Conservation (phyloP, 2,329 filamentous ascomycete species). For the Mariannaea elegans region DNA sequence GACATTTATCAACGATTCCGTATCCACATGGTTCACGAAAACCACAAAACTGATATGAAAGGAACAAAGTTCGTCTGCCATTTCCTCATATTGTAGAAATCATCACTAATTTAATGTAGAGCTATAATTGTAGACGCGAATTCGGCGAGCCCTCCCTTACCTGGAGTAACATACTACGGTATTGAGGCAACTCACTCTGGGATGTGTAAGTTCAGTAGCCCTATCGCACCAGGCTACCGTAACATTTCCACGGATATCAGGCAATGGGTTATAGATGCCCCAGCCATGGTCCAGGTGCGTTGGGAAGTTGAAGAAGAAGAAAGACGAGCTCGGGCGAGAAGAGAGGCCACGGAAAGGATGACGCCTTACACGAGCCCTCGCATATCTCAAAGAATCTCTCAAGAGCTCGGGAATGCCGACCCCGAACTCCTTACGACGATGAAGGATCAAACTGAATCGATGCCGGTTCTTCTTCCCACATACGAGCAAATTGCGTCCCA, state of each 20-base stretch:
- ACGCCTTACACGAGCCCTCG: slow-evolving; percentile 35
- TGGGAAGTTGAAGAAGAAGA: slow-evolving; percentile 70
- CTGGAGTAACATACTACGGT: slow-evolving; percentile 77
- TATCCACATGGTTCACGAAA: slow-evolving; percentile 81
- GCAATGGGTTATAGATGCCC: slow-evolving; percentile 64
- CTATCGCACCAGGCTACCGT: slow-evolving; percentile 71
- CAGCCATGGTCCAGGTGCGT: slow-evolving; percentile 60
- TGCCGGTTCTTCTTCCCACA: slow-evolving; percentile 1
- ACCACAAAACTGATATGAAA: slow-evolving; percentile 74
- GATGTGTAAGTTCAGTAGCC: slow-evolving; percentile 77
- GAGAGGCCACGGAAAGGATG: slow-evolving; percentile 57
- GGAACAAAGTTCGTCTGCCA: slow-evolving; percentile 60
- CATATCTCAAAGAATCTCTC: neutral
- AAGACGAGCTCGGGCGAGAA: slow-evolving; percentile 51
- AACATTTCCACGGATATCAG: slow-evolving; percentile 59
- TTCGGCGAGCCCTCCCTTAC: slow-evolving; percentile 74
- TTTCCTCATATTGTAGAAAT: neutral
- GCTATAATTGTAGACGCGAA: slow-evolving; percentile 73
- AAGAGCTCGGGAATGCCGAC: slow-evolving; percentile 3
- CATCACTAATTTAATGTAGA: slow-evolving; percentile 35
- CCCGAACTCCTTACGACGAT: neutral
- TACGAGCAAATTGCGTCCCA: slow-evolving; percentile 7
- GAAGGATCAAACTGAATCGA: slow-evolving; percentile 6
- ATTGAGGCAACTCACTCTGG: slow-evolving; percentile 76
- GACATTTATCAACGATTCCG: slow-evolving; percentile 76